Evolutionary conservation across 2,329 filamentous ascomycete species (phyloP).

Genomic region (Didymella pomorum): DNA sequence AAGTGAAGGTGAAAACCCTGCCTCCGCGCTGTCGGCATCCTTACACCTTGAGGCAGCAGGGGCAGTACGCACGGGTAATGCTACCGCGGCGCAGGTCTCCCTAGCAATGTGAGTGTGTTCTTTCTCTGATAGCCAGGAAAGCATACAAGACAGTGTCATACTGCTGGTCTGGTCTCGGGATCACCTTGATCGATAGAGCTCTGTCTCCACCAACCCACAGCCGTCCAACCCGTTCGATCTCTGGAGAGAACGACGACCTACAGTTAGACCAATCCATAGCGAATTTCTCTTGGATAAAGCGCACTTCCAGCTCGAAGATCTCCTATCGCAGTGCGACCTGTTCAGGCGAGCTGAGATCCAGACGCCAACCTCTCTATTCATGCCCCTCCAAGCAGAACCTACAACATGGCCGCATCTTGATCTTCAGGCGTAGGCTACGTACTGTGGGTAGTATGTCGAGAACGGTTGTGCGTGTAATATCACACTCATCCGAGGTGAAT

Average conservation of each 20-base stretch:
- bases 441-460: neutral
- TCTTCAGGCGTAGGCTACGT: neutral
- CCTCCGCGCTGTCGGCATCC: too few relatives aligned
- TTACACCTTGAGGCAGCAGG: neutral
- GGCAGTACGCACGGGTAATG: neutral
- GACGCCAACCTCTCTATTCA: neutral
- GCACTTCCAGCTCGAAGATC: neutral
- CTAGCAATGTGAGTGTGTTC: neutral
- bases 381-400: neutral
- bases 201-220: neutral
- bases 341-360: neutral
- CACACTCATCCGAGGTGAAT: neutral
- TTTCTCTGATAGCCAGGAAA: neutral
- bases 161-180: neutral
- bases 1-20: too few relatives aligned
- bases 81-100: neutral
- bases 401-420: neutral
- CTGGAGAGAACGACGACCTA: neutral
- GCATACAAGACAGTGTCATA: neutral
- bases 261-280: neutral
- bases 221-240: neutral
- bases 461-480: neutral
- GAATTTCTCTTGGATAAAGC: neutral
- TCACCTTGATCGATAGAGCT: neutral
- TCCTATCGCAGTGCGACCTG: neutral